phyloP scores from a whole-genome alignment of 495 filamentous ascomycete genomes.

The Aspergillus heteromorphus region DNA sequence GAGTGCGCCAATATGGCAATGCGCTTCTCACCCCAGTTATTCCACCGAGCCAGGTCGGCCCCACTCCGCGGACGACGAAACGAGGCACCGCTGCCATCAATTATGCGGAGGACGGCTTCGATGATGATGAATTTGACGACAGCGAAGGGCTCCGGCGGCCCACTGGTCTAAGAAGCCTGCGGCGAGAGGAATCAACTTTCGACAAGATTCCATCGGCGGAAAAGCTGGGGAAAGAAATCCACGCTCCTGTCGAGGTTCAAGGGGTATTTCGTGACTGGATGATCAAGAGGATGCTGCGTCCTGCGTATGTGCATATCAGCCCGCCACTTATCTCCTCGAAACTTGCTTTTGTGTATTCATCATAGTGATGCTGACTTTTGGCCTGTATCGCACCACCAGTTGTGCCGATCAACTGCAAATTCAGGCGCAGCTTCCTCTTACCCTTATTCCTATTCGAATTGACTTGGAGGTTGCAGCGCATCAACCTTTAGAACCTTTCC shows the following conservation, averaged over 20 bases:
- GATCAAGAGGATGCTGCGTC: conserved; percentile 62
- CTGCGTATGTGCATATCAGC: conserved; percentile 32
- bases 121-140: conserved; percentile 92
- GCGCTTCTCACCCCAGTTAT: conserved; percentile 86
- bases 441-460: conserved; percentile 91
- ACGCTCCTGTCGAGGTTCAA: conserved; percentile 73
- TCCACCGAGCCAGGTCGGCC: conserved; percentile 59
- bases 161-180: conserved; percentile 77
- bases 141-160: conserved; percentile 71
- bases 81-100: conserved; percentile 94
- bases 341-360: conserved; percentile 1
- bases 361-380: conserved; percentile 12
- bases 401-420: conserved; percentile 66
- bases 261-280: conserved; percentile 95
- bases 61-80: conserved; percentile 83
- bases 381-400: conserved; percentile 18
- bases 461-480: conserved; percentile 85
- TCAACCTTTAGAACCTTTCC: conserved; percentile 66
- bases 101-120: conserved; percentile 93
- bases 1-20: conserved; percentile 87
- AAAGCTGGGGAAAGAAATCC: conserved; percentile 80
- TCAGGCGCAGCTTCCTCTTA: conserved; percentile 79
- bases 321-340: not conserved
- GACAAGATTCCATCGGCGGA: conserved; percentile 58
- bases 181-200: conserved; percentile 66